These are phyloP conservation scores for Termitomyces bulborhizus DNA, from an alignment of 768 basidiomycete species.

Conservation along the genomic window DNA sequence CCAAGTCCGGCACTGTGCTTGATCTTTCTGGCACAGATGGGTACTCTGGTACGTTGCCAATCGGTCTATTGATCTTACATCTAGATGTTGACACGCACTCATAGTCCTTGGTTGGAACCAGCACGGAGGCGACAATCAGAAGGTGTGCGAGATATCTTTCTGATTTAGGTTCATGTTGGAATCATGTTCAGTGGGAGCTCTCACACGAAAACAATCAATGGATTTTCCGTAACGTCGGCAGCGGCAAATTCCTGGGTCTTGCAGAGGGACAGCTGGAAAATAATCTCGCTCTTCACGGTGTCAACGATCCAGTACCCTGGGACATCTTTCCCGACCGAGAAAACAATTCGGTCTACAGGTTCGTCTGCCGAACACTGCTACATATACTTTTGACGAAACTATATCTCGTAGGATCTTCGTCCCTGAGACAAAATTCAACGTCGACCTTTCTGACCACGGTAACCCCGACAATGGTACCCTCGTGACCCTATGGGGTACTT, in stretches of 20 bases:
- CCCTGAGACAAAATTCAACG: constrained; percentile 21
- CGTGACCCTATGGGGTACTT: constrained; percentile 34
- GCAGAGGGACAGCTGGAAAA: not conserved
- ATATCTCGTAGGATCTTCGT: constrained; percentile 29
- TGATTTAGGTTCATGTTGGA: not conserved
- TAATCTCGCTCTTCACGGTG: constrained; percentile 8
- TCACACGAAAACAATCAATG: constrained; percentile 10
- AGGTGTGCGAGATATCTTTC: constrained; percentile 19
- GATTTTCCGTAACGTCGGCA: constrained; percentile 15
- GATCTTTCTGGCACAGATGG: constrained; percentile 45
- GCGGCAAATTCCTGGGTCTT: constrained; percentile 15
- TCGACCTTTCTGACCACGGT: constrained; percentile 39
- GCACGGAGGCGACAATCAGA: constrained; percentile 38
- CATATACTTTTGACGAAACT: not conserved
- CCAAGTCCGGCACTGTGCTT: constrained; percentile 32
- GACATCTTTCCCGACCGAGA: constrained; percentile 17
- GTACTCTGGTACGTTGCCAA: constrained; percentile 21
- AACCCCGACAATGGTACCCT: constrained; percentile 32
- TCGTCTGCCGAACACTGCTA: not conserved
- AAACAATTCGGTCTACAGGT: constrained; percentile 15
- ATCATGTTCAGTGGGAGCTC: constrained; percentile 15
- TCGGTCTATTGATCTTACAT: not conserved
- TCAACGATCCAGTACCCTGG: constrained; percentile 13
- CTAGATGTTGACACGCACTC: not conserved
- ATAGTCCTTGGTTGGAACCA: constrained; percentile 35